phyloP scores from a whole-genome alignment of 148 eudicot species.

The Tetragonia tetragonoides region DNA sequence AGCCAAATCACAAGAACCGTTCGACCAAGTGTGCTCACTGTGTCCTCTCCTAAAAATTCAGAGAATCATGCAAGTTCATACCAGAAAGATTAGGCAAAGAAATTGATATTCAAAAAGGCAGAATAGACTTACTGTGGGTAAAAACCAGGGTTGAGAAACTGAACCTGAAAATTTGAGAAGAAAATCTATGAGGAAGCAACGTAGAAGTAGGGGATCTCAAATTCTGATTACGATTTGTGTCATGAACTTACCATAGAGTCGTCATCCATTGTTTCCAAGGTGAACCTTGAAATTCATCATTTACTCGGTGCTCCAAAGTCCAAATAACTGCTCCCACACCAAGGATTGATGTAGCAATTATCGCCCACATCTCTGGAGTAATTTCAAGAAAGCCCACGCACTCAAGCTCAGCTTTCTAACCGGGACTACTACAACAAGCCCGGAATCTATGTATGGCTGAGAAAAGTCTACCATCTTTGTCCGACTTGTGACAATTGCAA shows the following conservation, averaged over 20 bases:
- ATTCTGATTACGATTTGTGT: background rate
- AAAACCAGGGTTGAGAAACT: slow-evolving; percentile 83
- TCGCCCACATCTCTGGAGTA: slow-evolving; percentile 49
- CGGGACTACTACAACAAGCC: slow-evolving; percentile 69
- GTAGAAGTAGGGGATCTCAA: background rate
- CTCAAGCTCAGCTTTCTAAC: slow-evolving; percentile 37
- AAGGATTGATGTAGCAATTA: slow-evolving; percentile 42
- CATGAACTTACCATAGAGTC: slow-evolving; percentile 35
- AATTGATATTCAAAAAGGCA: slow-evolving; percentile 1
- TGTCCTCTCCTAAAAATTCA: slow-evolving; percentile 71
- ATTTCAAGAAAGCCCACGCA: slow-evolving; percentile 61
- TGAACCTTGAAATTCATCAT: slow-evolving; percentile 75
- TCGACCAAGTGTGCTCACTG: slow-evolving; percentile 84
- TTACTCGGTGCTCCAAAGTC: slow-evolving; percentile 66
- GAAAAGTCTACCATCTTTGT: slow-evolving; percentile 62
- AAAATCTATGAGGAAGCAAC: slow-evolving; percentile 1
- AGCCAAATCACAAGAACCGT: slow-evolving; percentile 81
- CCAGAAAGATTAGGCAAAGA: background rate
- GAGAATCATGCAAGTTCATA: background rate
- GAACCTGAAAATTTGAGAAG: slow-evolving; percentile 59
- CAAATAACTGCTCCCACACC: slow-evolving; percentile 54
- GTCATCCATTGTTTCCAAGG: slow-evolving; percentile 47
- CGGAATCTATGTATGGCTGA: slow-evolving; percentile 67
- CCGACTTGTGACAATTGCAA: slow-evolving; percentile 54
- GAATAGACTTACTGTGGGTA: slow-evolving; percentile 61